These are phyloP conservation scores for Metrosideros polymorpha DNA, from an alignment of 441 rosid genomes.

Conservation along the genomic window DNA sequence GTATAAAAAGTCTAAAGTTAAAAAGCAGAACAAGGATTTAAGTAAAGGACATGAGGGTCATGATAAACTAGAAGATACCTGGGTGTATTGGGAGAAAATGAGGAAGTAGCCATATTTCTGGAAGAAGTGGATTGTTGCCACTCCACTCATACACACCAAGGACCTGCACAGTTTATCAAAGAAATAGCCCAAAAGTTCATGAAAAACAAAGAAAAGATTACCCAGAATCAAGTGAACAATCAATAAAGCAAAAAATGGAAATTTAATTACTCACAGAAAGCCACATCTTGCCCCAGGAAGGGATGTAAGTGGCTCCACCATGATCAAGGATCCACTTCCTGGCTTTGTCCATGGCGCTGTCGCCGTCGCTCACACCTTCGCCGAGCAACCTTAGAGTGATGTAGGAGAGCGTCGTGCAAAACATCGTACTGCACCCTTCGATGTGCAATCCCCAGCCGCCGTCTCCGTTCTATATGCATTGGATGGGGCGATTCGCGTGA, in stretches of 20 bases:
- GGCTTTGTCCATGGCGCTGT: constrained; percentile 45
- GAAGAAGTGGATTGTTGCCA: constrained; percentile 68
- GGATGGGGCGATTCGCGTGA: background rate
- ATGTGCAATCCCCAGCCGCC: constrained; percentile 79
- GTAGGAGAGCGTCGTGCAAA: constrained; percentile 38
- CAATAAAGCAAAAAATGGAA: background rate
- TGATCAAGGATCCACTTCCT: constrained; percentile 54
- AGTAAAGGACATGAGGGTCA: background rate
- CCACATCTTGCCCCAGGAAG: constrained; percentile 83
- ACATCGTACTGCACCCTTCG: constrained; percentile 64
- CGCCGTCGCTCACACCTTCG: constrained; percentile 40
- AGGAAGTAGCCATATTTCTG: constrained; percentile 78
- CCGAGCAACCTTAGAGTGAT: constrained; percentile 50
- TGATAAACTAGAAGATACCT: constrained; percentile 10
- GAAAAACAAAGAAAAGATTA: background rate
- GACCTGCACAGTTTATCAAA: constrained; percentile 18
- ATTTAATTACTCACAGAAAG: constrained; percentile 33
- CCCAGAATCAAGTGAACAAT: background rate
- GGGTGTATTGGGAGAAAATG: constrained; percentile 55
- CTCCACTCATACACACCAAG: constrained; percentile 69
- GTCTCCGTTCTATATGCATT: constrained; percentile 32
- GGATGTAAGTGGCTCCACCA: constrained; percentile 44
- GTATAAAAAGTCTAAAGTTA: background rate
- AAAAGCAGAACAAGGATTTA: background rate
- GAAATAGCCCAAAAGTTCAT: background rate